Percentiles rank a stretch among this genome's conserved stretches.
Conservation (phyloP, 2,329 filamentous ascomycete genomes). For the Exophiala sp. region DNA sequence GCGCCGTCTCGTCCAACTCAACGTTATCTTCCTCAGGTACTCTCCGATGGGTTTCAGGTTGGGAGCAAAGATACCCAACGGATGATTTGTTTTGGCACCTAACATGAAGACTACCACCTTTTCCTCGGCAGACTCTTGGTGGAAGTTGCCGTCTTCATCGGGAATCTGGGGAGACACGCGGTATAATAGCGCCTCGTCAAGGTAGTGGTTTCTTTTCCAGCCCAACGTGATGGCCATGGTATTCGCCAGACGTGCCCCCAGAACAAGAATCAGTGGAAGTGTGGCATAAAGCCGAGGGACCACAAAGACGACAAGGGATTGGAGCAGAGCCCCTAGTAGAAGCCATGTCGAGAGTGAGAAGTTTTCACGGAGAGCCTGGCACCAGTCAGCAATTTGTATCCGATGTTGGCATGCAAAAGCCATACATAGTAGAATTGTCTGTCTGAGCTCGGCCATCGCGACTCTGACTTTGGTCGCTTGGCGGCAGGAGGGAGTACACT, state of each 20-base stretch:
- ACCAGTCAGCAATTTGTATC: not conserved
- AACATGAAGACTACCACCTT: constrained; percentile 39
- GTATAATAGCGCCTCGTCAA: constrained; percentile 33
- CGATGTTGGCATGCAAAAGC: not conserved
- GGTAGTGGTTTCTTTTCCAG: constrained; percentile 36
- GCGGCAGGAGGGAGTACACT: constrained; percentile 9
- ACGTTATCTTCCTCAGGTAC: constrained; percentile 35
- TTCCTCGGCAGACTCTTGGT: constrained; percentile 28
- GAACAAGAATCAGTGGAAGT: constrained; percentile 31
- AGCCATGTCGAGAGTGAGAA: constrained; percentile 41
- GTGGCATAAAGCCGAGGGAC: constrained; percentile 34
- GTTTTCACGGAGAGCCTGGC: constrained; percentile 31
- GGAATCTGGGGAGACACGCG: constrained; percentile 40
- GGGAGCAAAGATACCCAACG: constrained; percentile 40
- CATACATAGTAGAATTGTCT: constrained; percentile 11
- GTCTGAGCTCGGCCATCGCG: constrained; percentile 1
- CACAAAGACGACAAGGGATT: constrained; percentile 36
- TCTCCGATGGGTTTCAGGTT: constrained; percentile 29
- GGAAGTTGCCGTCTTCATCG: constrained; percentile 31
- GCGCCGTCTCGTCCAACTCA: constrained; percentile 14
- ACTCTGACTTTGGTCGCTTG: constrained; percentile 16
- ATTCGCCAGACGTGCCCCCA: constrained; percentile 34
- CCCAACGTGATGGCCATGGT: constrained; percentile 33
- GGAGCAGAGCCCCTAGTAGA: constrained; percentile 37
- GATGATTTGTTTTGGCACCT: constrained; percentile 36